A percentile compares a stretch with the other conserved stretches of the same genome.
These are phyloP conservation scores for Russula emetica DNA, from an alignment of 768 basidiomycete genomes.

Conservation along the genomic window DNA sequence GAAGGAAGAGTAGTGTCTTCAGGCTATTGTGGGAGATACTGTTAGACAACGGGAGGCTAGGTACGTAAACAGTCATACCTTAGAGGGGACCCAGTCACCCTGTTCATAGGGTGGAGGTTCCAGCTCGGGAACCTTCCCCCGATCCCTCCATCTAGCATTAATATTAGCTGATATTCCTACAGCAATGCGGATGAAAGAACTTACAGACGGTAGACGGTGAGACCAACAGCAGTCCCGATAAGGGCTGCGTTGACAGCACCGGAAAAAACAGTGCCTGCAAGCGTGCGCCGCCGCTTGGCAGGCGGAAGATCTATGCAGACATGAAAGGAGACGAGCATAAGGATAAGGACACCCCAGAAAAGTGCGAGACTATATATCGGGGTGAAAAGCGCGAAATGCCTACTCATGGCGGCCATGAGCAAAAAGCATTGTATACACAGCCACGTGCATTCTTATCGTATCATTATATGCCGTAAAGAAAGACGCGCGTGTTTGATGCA, in stretches of 20 bases:
- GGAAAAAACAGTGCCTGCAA: conserved; percentile 78
- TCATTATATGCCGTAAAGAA: not conserved
- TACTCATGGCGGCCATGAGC: conserved; percentile 27
- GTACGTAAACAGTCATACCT: not conserved
- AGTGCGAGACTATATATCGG: conserved; percentile 41
- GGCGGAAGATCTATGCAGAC: conserved; percentile 62
- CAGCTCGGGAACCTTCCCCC: conserved; percentile 52
- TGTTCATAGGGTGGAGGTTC: conserved; percentile 57
- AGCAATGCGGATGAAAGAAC: conserved; percentile 33
- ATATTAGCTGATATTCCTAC: conserved; percentile 6
- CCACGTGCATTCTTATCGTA: conserved; percentile 18
- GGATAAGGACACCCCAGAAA: conserved; percentile 26
- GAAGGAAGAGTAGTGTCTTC: conserved; percentile 34
- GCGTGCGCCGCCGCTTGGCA: conserved; percentile 72
- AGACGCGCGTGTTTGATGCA: not conserved
- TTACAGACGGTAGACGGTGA: conserved; percentile 83
- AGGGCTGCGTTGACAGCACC: conserved; percentile 82
- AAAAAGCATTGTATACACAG: conserved; percentile 22
- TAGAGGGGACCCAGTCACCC: conserved; percentile 46
- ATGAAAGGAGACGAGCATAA: conserved; percentile 33
- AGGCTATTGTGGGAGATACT: not conserved
- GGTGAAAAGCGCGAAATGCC: conserved; percentile 34
- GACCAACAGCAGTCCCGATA: conserved; percentile 80
- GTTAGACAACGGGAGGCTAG: not conserved
- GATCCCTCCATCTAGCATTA: conserved; percentile 64